phyloP scores from a whole-genome alignment of 2,329 filamentous ascomycete genomes.

The Trichoderma asperellum region DNA sequence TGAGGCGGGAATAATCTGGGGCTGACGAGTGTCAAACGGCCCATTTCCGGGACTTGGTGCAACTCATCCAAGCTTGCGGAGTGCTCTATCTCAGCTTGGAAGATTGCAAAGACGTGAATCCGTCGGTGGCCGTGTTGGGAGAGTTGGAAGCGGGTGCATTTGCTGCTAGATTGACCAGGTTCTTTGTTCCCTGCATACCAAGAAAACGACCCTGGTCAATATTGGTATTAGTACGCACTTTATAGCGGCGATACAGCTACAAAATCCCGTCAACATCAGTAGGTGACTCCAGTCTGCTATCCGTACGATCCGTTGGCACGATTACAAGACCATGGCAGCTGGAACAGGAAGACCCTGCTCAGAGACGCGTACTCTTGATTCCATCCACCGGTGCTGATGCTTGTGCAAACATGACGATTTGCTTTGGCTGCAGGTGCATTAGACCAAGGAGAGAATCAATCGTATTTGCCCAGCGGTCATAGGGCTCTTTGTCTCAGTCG shows the following conservation, averaged over 20 bases:
- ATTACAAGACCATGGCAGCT: neutral
- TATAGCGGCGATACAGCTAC: neutral
- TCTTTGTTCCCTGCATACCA: slow-evolving; percentile 2
- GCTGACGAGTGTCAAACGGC: too few species aligned
- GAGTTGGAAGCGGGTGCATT: neutral
- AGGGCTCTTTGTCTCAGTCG: neutral
- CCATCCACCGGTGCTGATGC: neutral
- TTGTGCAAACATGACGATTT: neutral
- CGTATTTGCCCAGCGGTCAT: neutral
- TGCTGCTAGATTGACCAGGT: neutral
- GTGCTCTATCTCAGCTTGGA: neutral
- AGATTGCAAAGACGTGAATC: neutral
- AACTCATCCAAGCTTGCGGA: neutral
- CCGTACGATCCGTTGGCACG: neutral
- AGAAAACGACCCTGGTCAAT: slow-evolving; percentile 5
- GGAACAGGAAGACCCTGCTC: neutral
- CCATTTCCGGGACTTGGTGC: neutral
- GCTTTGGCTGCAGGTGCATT: neutral
- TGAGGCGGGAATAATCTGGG: slow-evolving; percentile 33
- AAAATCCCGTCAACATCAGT: neutral
- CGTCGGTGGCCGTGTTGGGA: neutral
- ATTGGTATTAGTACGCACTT: neutral
- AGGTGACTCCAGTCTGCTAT: neutral
- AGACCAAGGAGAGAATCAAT: neutral
- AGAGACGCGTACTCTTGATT: neutral